phyloP scores from a whole-genome alignment of 169 alveolate genomes.

The Plasmodium chabaudi region DNA sequence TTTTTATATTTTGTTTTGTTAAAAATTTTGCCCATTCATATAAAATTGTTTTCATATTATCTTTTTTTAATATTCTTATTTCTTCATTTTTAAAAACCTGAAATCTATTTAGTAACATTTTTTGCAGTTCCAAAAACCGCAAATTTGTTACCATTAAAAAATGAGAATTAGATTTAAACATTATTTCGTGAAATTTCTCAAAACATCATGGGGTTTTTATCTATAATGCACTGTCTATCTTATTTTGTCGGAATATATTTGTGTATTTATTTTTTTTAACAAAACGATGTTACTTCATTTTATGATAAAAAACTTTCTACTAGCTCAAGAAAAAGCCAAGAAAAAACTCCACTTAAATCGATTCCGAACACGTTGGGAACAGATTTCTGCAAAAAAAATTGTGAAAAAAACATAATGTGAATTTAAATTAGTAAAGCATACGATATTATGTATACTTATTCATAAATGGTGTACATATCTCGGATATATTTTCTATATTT shows the following conservation, averaged over 20 bases:
- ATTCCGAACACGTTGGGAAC: slow-evolving; percentile 81
- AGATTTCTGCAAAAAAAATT: slow-evolving; percentile 54
- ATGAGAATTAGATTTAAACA: slow-evolving; percentile 72
- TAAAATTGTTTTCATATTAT: slow-evolving; percentile 41
- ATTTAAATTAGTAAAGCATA: neutral
- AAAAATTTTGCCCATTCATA: slow-evolving; percentile 70
- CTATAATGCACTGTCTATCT: neutral
- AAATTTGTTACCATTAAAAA: slow-evolving; percentile 55
- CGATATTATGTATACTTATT: neutral
- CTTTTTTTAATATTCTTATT: slow-evolving; percentile 65
- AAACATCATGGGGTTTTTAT: neutral
- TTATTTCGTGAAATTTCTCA: neutral
- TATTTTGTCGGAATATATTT: neutral
- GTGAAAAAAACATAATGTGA: neutral
- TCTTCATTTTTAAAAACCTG: slow-evolving; percentile 72
- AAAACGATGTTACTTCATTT: neutral
- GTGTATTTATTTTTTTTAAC: neutral
- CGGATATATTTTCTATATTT: slow-evolving; percentile 10
- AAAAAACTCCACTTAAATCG: slow-evolving; percentile 79
- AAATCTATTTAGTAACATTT: slow-evolving; percentile 35
- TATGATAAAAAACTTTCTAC: slow-evolving; percentile 69
- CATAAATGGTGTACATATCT: neutral
- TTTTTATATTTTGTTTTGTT: slow-evolving; percentile 29
- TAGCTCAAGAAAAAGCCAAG: slow-evolving; percentile 81
- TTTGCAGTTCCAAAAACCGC: slow-evolving; percentile 54